phyloP scores from a whole-genome alignment of 2,329 filamentous ascomycete species.

The Scopulariopsis brevicaulis region DNA sequence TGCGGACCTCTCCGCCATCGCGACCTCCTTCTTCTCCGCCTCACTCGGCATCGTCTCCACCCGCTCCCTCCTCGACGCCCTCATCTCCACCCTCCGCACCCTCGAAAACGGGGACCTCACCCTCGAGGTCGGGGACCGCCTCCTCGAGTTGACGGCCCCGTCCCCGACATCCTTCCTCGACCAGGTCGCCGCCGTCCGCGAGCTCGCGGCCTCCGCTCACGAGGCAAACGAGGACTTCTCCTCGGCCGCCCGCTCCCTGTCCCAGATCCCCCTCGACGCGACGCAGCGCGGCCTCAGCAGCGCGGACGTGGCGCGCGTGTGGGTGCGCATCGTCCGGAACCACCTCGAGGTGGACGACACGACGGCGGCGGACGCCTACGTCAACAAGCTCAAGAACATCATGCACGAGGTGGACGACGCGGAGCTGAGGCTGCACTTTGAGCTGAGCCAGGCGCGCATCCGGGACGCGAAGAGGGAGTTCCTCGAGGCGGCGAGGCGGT shows the following conservation, averaged over 20 bases:
- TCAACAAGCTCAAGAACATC: conserved; percentile 93
- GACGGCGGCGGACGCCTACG: conserved; percentile 69
- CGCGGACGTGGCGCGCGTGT: conserved; percentile 71
- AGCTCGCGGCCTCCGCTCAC: conserved; percentile 73
- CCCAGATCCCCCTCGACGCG: conserved; percentile 78
- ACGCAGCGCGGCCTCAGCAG: conserved; percentile 77
- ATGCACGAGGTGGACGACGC: conserved; percentile 75
- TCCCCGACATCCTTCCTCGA: conserved; percentile 63
- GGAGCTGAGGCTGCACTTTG: conserved; percentile 71
- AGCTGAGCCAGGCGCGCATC: conserved; percentile 85
- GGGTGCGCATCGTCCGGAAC: conserved; percentile 89
- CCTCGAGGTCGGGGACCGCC: conserved; percentile 64
- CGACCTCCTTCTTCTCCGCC: conserved; percentile 56
- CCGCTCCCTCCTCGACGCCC: conserved; percentile 55
- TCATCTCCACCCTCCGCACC: conserved; percentile 50
- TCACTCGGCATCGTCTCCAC: conserved; percentile 66
- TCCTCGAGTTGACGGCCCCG: conserved; percentile 53
- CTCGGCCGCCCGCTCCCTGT: conserved; percentile 64
- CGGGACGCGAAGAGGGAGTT: conserved; percentile 85
- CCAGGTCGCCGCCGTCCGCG: conserved; percentile 67
- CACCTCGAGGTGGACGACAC: conserved; percentile 92
- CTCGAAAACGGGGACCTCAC: conserved; percentile 53
- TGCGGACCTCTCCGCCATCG: conserved; percentile 55
- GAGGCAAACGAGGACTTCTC: conserved; percentile 69
- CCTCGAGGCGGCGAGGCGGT: conserved; percentile 74